phyloP scores from a whole-genome alignment of 2,329 filamentous ascomycete species.

The Fusarium nygamai region DNA sequence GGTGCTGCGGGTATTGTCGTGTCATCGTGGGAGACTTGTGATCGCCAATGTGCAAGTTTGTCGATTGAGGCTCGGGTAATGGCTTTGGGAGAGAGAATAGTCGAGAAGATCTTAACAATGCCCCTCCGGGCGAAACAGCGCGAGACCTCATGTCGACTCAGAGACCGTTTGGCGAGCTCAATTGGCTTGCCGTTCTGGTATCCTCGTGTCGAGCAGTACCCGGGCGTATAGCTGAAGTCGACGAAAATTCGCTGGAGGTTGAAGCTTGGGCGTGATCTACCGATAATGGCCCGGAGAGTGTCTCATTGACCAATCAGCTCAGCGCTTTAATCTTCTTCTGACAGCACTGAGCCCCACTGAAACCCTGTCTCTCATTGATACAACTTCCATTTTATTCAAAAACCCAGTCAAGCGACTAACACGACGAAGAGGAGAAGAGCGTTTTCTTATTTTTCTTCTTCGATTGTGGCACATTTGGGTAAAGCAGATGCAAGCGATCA shows the following conservation, averaged over 20 bases:
- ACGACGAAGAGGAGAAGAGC: constrained; percentile 8
- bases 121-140: constrained; percentile 67
- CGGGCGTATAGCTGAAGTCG: constrained; percentile 24
- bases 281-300: constrained; percentile 47
- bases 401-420: constrained; percentile 17
- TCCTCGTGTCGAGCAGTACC: constrained; percentile 29
- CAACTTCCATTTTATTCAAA: constrained; percentile 16
- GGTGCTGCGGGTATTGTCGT: constrained; percentile 79
- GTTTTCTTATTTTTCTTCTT: neutral
- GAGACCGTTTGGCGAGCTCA: constrained; percentile 44
- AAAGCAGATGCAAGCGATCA: constrained; percentile 46
- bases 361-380: constrained; percentile 26
- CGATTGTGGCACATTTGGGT: neutral
- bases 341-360: constrained; percentile 32
- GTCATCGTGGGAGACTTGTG: constrained; percentile 63
- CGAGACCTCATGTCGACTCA: constrained; percentile 47
- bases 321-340: neutral
- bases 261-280: constrained; percentile 40
- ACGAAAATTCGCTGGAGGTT: constrained; percentile 46
- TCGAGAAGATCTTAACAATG: constrained; percentile 84
- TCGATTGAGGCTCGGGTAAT: constrained; percentile 70
- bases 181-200: constrained; percentile 42
- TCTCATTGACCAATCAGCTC: constrained; percentile 32
- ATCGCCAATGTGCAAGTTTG: constrained; percentile 48
- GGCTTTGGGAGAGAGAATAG: constrained; percentile 88